A percentile compares a stretch with the other conserved stretches of the same genome.
phyloP scores from a whole-genome alignment of 139 green algal species.

The Coelastrella sp. region DNA sequence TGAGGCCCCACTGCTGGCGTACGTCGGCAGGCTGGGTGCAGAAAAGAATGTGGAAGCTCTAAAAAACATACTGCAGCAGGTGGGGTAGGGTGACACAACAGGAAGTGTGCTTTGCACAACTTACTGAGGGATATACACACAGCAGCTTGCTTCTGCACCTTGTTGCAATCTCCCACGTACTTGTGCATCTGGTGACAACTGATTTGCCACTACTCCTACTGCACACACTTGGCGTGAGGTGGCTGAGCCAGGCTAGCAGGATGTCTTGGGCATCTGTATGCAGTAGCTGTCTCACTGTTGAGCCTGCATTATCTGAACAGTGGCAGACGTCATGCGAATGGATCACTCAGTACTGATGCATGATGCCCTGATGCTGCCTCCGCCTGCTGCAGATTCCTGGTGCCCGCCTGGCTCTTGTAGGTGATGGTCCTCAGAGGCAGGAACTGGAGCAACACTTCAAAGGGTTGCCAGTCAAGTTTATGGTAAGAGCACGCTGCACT shows the following conservation, averaged over 20 bases:
- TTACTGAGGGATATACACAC: too few species aligned
- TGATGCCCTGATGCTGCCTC: background rate
- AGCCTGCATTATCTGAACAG: background rate
- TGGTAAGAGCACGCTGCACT: constrained; percentile 51
- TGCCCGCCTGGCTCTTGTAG: constrained; percentile 90
- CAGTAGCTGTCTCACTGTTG: background rate
- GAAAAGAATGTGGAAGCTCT: constrained; percentile 89
- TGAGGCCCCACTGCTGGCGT: constrained; percentile 86
- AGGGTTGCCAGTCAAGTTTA: constrained; percentile 68
- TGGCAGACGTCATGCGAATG: background rate
- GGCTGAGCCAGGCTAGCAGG: too few species aligned
- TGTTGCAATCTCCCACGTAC: too few species aligned
- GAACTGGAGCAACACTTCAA: constrained; percentile 79
- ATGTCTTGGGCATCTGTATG: too few species aligned
- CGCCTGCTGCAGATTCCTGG: constrained; percentile 57
- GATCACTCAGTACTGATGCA: background rate
- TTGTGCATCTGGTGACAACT: too few species aligned
- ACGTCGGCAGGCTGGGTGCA: constrained; percentile 93
- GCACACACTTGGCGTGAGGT: too few species aligned
- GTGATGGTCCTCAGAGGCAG: constrained; percentile 80
- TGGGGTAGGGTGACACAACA: background rate
- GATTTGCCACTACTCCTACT: too few species aligned
- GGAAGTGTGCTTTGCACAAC: background rate
- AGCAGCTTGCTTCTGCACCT: too few species aligned
- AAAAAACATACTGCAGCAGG: constrained; percentile 75